Conservation (phyloP, 1,284 basidiomycete species). For the Austroboletus niveus region DNA sequence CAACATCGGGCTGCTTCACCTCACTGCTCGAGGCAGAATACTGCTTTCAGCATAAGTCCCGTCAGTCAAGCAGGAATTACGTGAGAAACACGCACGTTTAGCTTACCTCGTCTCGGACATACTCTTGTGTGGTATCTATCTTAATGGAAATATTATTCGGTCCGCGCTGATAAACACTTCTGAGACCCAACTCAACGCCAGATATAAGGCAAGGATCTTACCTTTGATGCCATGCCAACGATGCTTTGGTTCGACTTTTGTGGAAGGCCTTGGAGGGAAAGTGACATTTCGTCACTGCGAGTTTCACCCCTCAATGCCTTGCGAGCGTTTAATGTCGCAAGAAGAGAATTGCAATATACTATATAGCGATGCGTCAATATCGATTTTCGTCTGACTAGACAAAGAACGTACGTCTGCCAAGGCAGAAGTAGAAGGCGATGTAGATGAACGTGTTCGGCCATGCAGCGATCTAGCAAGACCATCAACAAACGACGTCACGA, state of each 20-base stretch:
- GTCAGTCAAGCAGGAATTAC: constrained; percentile 3
- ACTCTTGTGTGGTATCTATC: constrained; percentile 32
- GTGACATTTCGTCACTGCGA: constrained; percentile 30
- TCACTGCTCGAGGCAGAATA: constrained; percentile 22
- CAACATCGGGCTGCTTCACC: constrained; percentile 20
- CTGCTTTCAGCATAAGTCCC: constrained; percentile 1
- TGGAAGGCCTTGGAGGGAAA: constrained; percentile 31
- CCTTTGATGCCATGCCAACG: constrained; percentile 18
- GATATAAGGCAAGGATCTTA: neutral
- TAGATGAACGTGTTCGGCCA: constrained; percentile 48
- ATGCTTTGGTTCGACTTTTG: constrained; percentile 26
- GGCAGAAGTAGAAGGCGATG: constrained; percentile 51
- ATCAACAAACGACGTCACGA: neutral
- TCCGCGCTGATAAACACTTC: constrained; percentile 9
- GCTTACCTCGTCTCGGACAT: constrained; percentile 30
- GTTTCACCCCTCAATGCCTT: constrained; percentile 33
- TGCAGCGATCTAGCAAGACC: constrained; percentile 33
- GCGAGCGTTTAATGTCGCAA: constrained; percentile 52
- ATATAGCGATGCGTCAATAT: neutral
- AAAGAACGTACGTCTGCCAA: constrained; percentile 43
- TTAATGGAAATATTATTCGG: constrained; percentile 28
- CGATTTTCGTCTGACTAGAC: neutral
- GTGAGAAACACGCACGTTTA: neutral
- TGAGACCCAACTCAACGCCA: constrained; percentile 7
- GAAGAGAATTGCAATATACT: constrained; percentile 53